Evolutionary conservation across 805 yeast species (phyloP), one percentile per base, ranked within the genome.

Genomic region (Metschnikowia gelsemii): DNA sequence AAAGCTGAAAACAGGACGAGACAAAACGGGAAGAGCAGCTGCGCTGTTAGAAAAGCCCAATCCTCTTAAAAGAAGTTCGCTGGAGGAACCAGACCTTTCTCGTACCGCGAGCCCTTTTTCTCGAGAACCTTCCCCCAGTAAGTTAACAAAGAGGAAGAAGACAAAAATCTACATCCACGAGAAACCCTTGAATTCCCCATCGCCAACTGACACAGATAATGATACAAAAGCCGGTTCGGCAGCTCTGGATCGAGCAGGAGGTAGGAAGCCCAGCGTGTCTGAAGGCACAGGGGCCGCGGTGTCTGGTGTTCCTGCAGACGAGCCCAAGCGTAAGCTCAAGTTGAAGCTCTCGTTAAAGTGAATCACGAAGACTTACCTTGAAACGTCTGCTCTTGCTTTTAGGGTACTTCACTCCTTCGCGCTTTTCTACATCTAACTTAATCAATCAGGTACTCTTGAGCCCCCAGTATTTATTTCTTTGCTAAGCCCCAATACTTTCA

Each of bases 81-180:
- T 41, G 40, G 45, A 36, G 25, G 45, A 32, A 18, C 29, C 35
- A 12, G 33, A 41, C 4, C 21, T 29, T 11, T 36, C 45, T 18
- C 44, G 52, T 3, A 40, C 51, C 5, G 45, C 52, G 9, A 49
- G 52, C 23, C 52, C 52, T 8, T 49, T 49, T 28, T 40, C 52
- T 3, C 31, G 30, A 7, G 47, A 48, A 17, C 43, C 35, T 21
- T 40, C 52, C 12, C 36, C 45, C 4, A 12, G 38, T 25, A 33
- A 38, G 20, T 9, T 29, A 27, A 16, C 45, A 8, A 59, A 57
- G 43, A 54, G 57, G 50, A 58, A 55, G 37, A 62, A 59, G 51
- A 61, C 43, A 13, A 34, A 58, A 39, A 55, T 61, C 17, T 62
- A 62, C 49, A 57, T 62, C 17, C 67, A 61, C 49, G 38, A 43